Evolutionary conservation across 1,139 yeast species (phyloP).

Genomic region (Williopsis jadinii): DNA sequence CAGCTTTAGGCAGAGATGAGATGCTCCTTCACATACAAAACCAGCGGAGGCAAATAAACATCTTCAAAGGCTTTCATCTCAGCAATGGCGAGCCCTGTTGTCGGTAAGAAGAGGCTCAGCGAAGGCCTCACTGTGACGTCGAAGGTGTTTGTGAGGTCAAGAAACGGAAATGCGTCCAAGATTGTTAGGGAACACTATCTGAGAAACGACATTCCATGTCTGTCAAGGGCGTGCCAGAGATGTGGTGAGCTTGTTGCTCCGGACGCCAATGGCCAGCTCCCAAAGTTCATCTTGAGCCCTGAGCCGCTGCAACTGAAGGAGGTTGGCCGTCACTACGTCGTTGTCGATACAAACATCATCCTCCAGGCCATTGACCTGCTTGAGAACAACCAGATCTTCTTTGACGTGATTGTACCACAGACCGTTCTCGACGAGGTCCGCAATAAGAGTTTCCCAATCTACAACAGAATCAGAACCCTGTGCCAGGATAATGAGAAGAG

Average conservation of each 20-base stretch:
- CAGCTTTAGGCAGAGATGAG: no score
- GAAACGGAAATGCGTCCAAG: slow-evolving; percentile 86
- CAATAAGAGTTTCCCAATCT: slow-evolving; percentile 81
- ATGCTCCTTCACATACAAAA: no score
- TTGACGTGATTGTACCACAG: slow-evolving; percentile 89
- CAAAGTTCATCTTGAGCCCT: slow-evolving; percentile 43
- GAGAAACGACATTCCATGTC: slow-evolving; percentile 88
- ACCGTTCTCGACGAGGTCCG: slow-evolving; percentile 91
- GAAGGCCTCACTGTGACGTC: slow-evolving; percentile 72
- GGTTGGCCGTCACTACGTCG: slow-evolving; percentile 63
- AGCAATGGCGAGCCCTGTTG: slow-evolving; percentile 8
- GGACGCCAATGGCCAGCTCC: slow-evolving; percentile 46
- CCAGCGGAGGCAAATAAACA: no score
- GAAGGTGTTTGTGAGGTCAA: slow-evolving; percentile 86
- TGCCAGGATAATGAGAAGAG: slow-evolving; percentile 77
- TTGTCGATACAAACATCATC: slow-evolving; percentile 84
- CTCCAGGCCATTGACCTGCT: slow-evolving; percentile 84
- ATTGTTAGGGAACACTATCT: slow-evolving; percentile 91
- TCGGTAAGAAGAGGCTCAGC: slow-evolving; percentile 14
- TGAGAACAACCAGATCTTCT: slow-evolving; percentile 71
- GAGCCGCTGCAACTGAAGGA: slow-evolving; percentile 37
- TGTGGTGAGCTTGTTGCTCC: slow-evolving; percentile 45
- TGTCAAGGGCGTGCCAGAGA: slow-evolving; percentile 57
- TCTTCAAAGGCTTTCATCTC: no score
- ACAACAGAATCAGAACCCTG: slow-evolving; percentile 72